Evolutionary conservation across 495 filamentous ascomycete species (phyloP), one percentile per base, ranked within the genome.

Genomic region (Tuber magnatum): DNA sequence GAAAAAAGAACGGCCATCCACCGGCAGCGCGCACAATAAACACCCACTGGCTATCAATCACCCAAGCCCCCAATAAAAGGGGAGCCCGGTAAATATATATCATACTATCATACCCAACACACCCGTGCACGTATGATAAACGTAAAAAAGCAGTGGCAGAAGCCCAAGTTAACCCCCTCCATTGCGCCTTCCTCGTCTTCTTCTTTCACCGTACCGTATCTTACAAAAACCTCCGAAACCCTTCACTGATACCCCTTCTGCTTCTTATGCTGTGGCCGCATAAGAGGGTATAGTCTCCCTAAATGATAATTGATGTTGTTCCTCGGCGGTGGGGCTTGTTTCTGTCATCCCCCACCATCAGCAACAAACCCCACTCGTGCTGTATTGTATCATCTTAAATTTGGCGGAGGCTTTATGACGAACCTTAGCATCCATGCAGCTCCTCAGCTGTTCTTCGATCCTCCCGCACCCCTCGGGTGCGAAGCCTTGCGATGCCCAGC

Each of bases 231-330:
- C 40, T 35, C 32, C 41, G 16, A 20, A 38, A 7, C 72, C 69
- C 77, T 78, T 75, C 81, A 76, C 70, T 85, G 77, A 69, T 81
- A 81, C 70, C 85, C 84, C 81, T 90, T 89, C 85, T 89, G 78
- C 32, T 79, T 90, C 86, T 94, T 97, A 80, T 89, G 88, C 12
- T 90, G 89, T 1, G 88, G 88, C 65, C 88, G 88, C 44, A 99
- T 90, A 82, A 90, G 91, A 10, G 92, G 90, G 82, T 96, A 94
- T 86, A 98, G 90, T 76, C 95, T 88, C 81, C 88, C 88, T 56
- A 99, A 84, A 84, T 97, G 94, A 87, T 97, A 97, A 85, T 99
- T 99, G 88, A 98, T 94, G 73, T 89, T 92, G 86, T 91, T 97
- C 86, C 88, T 91, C 84, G 89, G 88, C 80, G 87, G 85, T n/a